Conservation (phyloP, 768 basidiomycete species). For the Fistulinella prunicolor region DNA sequence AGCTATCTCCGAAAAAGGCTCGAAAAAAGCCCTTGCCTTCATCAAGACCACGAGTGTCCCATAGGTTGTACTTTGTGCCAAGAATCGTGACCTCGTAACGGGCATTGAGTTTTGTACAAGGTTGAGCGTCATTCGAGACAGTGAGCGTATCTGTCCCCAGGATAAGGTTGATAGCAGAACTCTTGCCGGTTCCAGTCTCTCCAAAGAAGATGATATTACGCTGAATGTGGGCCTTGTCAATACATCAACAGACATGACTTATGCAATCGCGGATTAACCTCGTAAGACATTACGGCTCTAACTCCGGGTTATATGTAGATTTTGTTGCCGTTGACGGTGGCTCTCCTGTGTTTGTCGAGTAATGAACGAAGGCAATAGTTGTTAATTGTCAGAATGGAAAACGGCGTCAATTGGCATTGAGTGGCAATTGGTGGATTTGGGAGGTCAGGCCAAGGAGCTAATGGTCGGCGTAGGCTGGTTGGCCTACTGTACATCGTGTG, state of each 20-base stretch:
- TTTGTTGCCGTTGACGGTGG: no score
- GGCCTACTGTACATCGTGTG: no score
- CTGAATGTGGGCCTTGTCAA: slow-evolving; percentile 1
- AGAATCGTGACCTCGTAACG: slow-evolving; percentile 6
- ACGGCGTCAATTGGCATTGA: not conserved
- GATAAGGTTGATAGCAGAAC: slow-evolving; percentile 27
- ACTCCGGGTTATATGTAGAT: not conserved
- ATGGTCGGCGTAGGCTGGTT: no score
- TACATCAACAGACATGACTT: not conserved
- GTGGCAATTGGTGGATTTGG: not conserved
- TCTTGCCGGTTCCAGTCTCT: slow-evolving; percentile 26
- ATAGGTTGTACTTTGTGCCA: slow-evolving; percentile 14
- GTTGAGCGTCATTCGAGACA: slow-evolving; percentile 8
- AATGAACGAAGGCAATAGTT: not conserved
- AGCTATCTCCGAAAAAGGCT: not conserved
- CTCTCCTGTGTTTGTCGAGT: no score
- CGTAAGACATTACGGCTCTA: not conserved
- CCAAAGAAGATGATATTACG: slow-evolving; percentile 24
- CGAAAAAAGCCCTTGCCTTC: slow-evolving; percentile 21
- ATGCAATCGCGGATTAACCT: slow-evolving; percentile 10
- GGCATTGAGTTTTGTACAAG: slow-evolving; percentile 15
- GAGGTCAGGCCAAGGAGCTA: no score
- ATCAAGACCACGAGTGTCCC: slow-evolving; percentile 40
- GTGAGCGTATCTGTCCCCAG: slow-evolving; percentile 3
- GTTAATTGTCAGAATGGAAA: not conserved